Conservation (phyloP, 257 asterid genomes). For the Solanum corneliomulleri region DNA sequence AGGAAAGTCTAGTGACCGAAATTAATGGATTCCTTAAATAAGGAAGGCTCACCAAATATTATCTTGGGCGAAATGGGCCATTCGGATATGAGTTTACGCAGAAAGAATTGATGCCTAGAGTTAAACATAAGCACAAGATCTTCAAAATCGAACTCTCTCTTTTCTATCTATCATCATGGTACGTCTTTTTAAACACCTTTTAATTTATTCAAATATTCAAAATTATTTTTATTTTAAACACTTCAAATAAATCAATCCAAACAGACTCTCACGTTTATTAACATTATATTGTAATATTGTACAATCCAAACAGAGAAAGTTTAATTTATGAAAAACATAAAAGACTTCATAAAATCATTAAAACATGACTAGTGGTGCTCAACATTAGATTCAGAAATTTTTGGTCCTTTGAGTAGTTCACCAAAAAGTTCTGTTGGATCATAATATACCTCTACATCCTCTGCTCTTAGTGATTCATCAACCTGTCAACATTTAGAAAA, state of each 20-base stretch:
- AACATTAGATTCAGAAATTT: not conserved
- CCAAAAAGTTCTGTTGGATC: slow-evolving; percentile 72
- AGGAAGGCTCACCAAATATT: not conserved
- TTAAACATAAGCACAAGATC: not conserved
- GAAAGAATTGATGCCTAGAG: not conserved
- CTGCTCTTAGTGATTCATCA: slow-evolving; percentile 70
- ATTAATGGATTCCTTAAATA: not conserved
- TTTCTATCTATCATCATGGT: not conserved
- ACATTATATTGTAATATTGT: too few relatives aligned
- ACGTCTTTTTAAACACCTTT: not conserved
- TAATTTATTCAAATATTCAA: too few relatives aligned
- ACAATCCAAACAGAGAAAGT: not conserved
- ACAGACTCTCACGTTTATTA: not conserved
- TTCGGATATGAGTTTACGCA: not conserved
- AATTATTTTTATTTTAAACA: not conserved
- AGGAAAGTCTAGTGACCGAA: not conserved
- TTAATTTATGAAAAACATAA: not conserved
- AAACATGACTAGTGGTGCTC: not conserved
- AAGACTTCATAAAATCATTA: not conserved
- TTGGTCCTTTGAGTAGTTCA: slow-evolving; percentile 38
- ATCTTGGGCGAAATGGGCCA: not conserved
- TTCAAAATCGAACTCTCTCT: too few relatives aligned
- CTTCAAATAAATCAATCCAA: too few relatives aligned
- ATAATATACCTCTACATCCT: slow-evolving; percentile 71
- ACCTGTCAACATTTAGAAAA: slow-evolving; percentile 24